Evolutionary conservation across 352 stramenopile genomes (phyloP), one percentile per base, ranked within the genome.

Genomic region (Phytophthora rubi): DNA sequence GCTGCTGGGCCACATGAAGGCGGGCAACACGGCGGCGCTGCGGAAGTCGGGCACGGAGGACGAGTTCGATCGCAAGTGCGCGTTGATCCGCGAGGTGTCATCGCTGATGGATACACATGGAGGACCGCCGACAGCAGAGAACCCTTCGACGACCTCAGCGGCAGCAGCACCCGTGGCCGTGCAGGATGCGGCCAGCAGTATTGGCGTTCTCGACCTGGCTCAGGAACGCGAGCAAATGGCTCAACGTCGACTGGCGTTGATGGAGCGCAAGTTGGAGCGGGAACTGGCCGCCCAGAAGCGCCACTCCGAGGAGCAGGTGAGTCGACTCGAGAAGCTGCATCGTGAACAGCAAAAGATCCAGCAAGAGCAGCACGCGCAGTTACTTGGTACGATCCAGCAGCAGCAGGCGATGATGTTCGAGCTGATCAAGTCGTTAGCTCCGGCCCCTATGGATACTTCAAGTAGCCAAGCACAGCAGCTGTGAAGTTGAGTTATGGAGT

Each of bases 341-440:
- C 49, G 48, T 6, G 53, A 69, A n/a, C 71, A 79, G 62, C 44
- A 73, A 13, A 13, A 76, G 39, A 15, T 53, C 16, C 71, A 79
- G 13, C 67, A 76, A 53, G 35, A 65, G n/a, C 68, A 75, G 23
- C 59, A 76, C 32, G 49, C 70, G 0, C 71, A 76, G 35, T 26
- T 73, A 5, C 59, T 79, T 2, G 58, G 42, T 3, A 79, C 65
- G 12, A 76, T 79, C 35, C 57, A 76, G 59, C 71, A 76, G 33
- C 71, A 79, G 16, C 71, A 79, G 28, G 54, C 35, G 16, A 76
- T 65, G 62, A 79, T 79, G 48, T 35, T 75, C 6, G 67, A 79
- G 2, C 9, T 79, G 13, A 74, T 79, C 54, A 73, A 73, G 39
- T 61, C 68, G 39, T 51, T 70, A 15, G 33, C 33, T 13, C 33